Evolutionary conservation across 140 eudicot genomes (phyloP).

Genomic region (Flaveria floridana): DNA sequence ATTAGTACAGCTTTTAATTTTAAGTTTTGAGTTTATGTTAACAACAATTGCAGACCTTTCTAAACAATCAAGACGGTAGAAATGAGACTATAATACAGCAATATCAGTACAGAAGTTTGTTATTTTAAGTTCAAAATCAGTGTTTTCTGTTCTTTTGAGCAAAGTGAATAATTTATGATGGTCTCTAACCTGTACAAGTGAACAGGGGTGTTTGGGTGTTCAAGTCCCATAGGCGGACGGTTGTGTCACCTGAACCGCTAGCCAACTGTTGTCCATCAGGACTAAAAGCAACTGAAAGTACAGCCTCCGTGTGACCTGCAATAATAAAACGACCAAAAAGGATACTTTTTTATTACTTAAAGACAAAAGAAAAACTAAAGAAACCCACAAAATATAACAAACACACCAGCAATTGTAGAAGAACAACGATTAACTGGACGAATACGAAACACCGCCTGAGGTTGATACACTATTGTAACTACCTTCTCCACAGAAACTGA

Average conservation of each 20-base stretch:
- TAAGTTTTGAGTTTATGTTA: not conserved
- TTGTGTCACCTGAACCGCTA: slow-evolving; percentile 98
- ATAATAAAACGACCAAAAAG: slow-evolving; percentile 10
- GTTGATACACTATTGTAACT: slow-evolving; percentile 82
- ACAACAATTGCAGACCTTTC: not conserved
- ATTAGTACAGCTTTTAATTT: not conserved
- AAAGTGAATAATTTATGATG: not conserved
- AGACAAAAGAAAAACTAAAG: not conserved
- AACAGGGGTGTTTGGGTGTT: slow-evolving; percentile 89
- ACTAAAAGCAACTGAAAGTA: slow-evolving; percentile 91
- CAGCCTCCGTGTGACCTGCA: slow-evolving; percentile 95
- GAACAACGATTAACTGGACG: slow-evolving; percentile 97
- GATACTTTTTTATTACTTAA: not conserved
- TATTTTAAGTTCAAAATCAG: not conserved
- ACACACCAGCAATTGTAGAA: slow-evolving; percentile 86
- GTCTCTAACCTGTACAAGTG: slow-evolving; percentile 77
- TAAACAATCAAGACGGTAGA: not conserved
- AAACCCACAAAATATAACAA: not conserved
- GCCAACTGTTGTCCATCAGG: slow-evolving; percentile 97
- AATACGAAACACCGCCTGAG: slow-evolving; percentile 91
- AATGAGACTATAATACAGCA: not conserved
- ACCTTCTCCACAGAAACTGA: slow-evolving; percentile 99
- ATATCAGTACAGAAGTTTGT: not conserved
- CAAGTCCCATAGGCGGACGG: slow-evolving; percentile 93
- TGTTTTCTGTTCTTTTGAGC: not conserved